phyloP scores from a whole-genome alignment of 495 filamentous ascomycete species.

The Talaromyces ruber region DNA sequence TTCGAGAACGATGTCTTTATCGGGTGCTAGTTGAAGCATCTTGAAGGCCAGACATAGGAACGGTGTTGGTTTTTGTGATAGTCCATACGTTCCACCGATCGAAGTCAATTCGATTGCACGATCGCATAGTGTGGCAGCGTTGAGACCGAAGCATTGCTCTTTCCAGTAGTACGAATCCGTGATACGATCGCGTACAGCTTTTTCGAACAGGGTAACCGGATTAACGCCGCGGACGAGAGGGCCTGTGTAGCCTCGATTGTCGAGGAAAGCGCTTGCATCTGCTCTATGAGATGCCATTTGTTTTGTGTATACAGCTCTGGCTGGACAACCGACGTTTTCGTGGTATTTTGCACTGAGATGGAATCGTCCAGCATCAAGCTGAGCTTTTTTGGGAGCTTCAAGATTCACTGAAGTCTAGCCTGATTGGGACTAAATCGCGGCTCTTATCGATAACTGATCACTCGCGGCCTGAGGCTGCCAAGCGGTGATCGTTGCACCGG shows the following conservation, averaged over 20 bases:
- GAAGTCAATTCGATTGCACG: conserved; percentile 75
- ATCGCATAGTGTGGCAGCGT: conserved; percentile 82
- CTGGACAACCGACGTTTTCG: not conserved
- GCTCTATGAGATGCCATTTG: conserved; percentile 46
- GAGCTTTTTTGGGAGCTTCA: not conserved
- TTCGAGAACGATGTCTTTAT: conserved; percentile 67
- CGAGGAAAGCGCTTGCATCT: conserved; percentile 67
- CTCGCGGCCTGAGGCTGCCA: not conserved
- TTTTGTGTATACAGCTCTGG: not conserved
- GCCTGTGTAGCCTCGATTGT: conserved; percentile 69
- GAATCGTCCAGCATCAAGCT: not conserved
- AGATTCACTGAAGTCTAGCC: not conserved
- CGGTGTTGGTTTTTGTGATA: conserved; percentile 73
- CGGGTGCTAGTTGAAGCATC: conserved; percentile 77
- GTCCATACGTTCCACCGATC: conserved; percentile 80
- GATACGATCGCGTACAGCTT: conserved; percentile 89
- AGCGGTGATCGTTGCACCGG: conserved; percentile 4
- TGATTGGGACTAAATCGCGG: not conserved
- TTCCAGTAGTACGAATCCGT: conserved; percentile 95
- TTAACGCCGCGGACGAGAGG: conserved; percentile 69
- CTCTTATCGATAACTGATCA: not conserved
- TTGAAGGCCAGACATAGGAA: conserved; percentile 96
- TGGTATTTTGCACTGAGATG: not conserved
- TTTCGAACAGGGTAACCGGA: conserved; percentile 83
- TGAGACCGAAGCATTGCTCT: conserved; percentile 94